Evolutionary conservation across 495 filamentous ascomycete species (phyloP).

Genomic region (Immersiella caudata): DNA sequence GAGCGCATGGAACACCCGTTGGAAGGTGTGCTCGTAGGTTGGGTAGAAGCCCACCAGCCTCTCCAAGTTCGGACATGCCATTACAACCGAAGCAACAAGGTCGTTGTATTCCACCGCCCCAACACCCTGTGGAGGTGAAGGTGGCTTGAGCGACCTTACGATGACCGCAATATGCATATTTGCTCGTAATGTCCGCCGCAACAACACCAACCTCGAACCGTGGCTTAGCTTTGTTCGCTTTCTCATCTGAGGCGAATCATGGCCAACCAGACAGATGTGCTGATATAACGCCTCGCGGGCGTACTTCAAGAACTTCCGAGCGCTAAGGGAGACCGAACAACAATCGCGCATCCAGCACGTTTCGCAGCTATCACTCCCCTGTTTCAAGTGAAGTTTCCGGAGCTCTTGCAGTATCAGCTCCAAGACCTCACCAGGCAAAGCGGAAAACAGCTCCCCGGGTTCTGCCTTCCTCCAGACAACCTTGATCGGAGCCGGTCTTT

Average conservation of each 20-base stretch:
- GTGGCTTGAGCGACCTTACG: slow-evolving; percentile 75
- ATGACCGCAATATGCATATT: slow-evolving; percentile 70
- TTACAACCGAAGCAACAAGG: slow-evolving; percentile 75
- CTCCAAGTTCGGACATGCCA: slow-evolving; percentile 84
- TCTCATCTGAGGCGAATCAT: slow-evolving; percentile 67
- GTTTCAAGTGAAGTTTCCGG: slow-evolving; percentile 48
- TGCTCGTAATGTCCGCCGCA: slow-evolving; percentile 74
- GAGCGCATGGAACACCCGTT: slow-evolving; percentile 75
- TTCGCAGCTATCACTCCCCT: slow-evolving; percentile 58
- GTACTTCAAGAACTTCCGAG: slow-evolving; percentile 67
- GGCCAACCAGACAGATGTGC: slow-evolving; percentile 68
- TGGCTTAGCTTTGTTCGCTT: slow-evolving; percentile 68
- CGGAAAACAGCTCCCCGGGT: slow-evolving; percentile 54
- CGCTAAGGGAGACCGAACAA: slow-evolving; percentile 66
- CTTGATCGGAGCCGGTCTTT: slow-evolving; percentile 42
- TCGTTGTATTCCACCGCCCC: slow-evolving; percentile 67
- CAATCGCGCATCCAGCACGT: slow-evolving; percentile 81
- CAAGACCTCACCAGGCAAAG: slow-evolving; percentile 61
- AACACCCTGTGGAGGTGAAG: slow-evolving; percentile 59
- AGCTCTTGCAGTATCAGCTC: slow-evolving; percentile 54
- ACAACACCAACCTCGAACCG: slow-evolving; percentile 69
- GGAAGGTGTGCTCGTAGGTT: slow-evolving; percentile 70
- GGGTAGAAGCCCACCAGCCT: slow-evolving; percentile 70
- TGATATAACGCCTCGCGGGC: slow-evolving; percentile 70
- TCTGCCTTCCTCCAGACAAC: slow-evolving; percentile 39